Conservation (phyloP, 192 early-diverging fungal species). For the Phycomyces nitens region DNA sequence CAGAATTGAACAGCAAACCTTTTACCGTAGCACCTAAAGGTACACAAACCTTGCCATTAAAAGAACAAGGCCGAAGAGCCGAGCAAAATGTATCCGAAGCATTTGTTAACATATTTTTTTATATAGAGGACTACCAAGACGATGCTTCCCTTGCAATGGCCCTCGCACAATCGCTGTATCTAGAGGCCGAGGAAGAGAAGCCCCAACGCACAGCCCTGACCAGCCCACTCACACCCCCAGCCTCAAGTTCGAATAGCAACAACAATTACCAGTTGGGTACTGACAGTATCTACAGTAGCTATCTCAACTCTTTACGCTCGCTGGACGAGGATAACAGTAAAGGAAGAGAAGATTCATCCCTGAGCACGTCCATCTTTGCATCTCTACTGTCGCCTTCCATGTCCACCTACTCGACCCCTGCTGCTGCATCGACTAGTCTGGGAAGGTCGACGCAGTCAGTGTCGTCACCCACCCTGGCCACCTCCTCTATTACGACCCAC, state of each 20-base stretch:
- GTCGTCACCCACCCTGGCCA: background rate
- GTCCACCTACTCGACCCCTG: background rate
- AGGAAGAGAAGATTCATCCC: background rate
- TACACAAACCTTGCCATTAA: background rate
- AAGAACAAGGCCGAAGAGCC: too few species aligned
- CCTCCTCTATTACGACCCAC: background rate
- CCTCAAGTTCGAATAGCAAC: background rate
- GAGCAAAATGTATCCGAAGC: background rate
- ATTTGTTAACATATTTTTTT: too few species aligned
- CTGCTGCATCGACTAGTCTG: background rate
- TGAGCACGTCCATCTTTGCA: conserved; percentile 20
- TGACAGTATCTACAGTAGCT: conserved; percentile 32
- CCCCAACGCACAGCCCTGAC: background rate
- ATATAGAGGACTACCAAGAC: conserved; percentile 9
- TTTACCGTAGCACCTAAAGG: background rate
- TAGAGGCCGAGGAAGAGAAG: background rate
- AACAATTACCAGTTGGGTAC: conserved; percentile 16
- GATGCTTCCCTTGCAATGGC: conserved; percentile 24
- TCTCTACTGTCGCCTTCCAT: conserved; percentile 3
- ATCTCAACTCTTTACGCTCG: conserved; percentile 3
- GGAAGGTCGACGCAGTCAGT: background rate
- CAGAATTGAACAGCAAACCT: conserved; percentile 15
- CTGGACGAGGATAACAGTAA: conserved; percentile 4
- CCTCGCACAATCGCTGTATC: conserved; percentile 11
- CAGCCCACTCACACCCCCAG: background rate